Base-by-base conservation (phyloP, 176 grass and related monocot genomes). In the Poa pratensis region DNA sequence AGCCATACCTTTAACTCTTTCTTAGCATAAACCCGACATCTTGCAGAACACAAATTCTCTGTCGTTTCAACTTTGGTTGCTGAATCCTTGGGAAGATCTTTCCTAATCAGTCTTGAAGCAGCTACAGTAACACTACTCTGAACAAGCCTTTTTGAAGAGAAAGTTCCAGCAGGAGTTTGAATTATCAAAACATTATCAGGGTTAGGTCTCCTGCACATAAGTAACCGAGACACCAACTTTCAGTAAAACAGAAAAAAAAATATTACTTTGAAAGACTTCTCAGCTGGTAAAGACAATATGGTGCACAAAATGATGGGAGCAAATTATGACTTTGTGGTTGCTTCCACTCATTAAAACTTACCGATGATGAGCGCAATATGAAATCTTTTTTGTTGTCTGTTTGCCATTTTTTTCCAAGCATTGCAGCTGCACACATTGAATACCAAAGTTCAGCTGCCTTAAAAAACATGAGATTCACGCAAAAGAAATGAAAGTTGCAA, bases 121-220 rank as follows among this genome's bases (percentile, higher is more conserved):
- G 83, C 73, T 76, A 92, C 84, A 61, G 91, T 94, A 50, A 88
- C 86, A 35, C 81, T 95, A 52, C 75, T 86, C 49, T 90, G 88
- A 78, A 85, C 84, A 86, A 98, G 86, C 22, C 92, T 98, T 92
- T 90, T 98, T 37, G 96, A 98, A 52, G 96, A 98, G 87, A 98
- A 89, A 40, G 94, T 91, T 87, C 96, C 96, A 87, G 83, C 78
- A 49, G 93, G 91, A 81, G 96, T 98, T 75, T 95, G 93, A 83
- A 98, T 95, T 83, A 98, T 92, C 79, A 98, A 94, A 81, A 95
- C 93, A 79, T 91, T 98, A 78, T 98, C 96, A 78, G 93, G 91
- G 74, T 98, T 95, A 75, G 96, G 96, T 75, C 45, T 88, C 86
- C 96, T 98, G 89, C 69, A 75, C 19, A 85, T 32, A 85, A 83